A percentile compares a stretch with the other conserved stretches of the same genome.
Conservation (phyloP, 306 rosid species). For the Pyrus betulifolia region DNA sequence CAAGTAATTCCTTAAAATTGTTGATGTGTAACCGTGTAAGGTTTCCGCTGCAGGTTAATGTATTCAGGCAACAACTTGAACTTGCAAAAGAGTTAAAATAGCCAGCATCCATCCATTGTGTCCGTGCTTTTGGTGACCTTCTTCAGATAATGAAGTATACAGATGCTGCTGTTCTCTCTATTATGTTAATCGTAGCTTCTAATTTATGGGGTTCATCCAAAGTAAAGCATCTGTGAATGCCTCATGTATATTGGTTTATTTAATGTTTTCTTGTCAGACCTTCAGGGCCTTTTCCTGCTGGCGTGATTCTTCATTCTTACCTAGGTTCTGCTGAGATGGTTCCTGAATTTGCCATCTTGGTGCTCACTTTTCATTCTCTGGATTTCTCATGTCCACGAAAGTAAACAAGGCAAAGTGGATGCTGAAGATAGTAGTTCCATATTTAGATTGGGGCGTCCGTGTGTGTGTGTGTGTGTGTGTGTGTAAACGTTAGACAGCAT, state of each 20-base stretch:
- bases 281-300: conserved; percentile 83
- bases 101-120: conserved; percentile 87
- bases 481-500: background rate
- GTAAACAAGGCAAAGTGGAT: conserved; percentile 70
- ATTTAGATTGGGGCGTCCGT: background rate
- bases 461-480: background rate
- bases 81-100: conserved; percentile 64
- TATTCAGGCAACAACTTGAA: conserved; percentile 71
- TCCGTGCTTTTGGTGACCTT: conserved; percentile 83
- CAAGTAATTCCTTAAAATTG: background rate
- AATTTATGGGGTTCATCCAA: background rate
- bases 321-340: conserved; percentile 95
- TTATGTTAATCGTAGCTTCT: background rate
- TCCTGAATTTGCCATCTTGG: conserved; percentile 77
- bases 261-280: conserved; percentile 33
- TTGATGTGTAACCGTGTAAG: background rate
- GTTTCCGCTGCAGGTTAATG: conserved; percentile 48
- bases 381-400: conserved; percentile 72
- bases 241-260: background rate
- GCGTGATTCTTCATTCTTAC: conserved; percentile 87
- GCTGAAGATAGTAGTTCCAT: conserved; percentile 54
- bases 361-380: conserved; percentile 83
- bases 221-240: background rate
- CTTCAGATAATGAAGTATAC: conserved; percentile 74
- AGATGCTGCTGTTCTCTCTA: background rate